A percentile compares a stretch with the other conserved stretches of the same genome.
These are phyloP conservation scores for Aureobasidium sp. DNA, from an alignment of 2,329 filamentous ascomycete species.

Conservation along the genomic window DNA sequence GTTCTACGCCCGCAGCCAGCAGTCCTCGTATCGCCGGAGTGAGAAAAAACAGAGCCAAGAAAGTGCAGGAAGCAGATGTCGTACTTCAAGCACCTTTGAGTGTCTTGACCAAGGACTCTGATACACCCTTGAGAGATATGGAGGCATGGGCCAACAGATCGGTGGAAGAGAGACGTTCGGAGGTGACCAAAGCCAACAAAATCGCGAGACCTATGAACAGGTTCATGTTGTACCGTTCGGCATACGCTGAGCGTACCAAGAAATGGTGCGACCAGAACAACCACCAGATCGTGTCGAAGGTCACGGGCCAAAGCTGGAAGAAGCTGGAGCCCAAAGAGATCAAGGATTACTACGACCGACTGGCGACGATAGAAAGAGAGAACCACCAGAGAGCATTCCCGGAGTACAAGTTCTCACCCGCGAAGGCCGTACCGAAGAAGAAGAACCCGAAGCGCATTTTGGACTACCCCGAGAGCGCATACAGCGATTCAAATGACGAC, in stretches of 20 bases:
- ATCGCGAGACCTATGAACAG: slow-evolving; percentile 93
- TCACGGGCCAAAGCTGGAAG: slow-evolving; percentile 77
- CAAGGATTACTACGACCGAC: slow-evolving; percentile 65
- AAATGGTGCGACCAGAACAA: slow-evolving; percentile 76
- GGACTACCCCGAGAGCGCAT: slow-evolving; percentile 19
- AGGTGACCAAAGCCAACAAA: slow-evolving; percentile 59
- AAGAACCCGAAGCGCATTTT: slow-evolving; percentile 30
- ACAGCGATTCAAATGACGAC: slow-evolving; percentile 17
- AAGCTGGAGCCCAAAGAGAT: slow-evolving; percentile 65
- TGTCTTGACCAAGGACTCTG: slow-evolving; percentile 55
- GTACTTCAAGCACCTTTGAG: slow-evolving; percentile 61
- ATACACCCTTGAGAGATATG: slow-evolving; percentile 67
- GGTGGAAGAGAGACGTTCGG: slow-evolving; percentile 54
- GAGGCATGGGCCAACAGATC: slow-evolving; percentile 68
- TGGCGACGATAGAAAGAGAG: slow-evolving; percentile 70
- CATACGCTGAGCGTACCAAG: slow-evolving; percentile 81
- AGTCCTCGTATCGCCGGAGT: slow-evolving; percentile 27
- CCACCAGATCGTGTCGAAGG: slow-evolving; percentile 81
- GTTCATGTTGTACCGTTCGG: slow-evolving; percentile 95
- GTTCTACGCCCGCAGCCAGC: slow-evolving; percentile 21
- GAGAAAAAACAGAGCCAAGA: slow-evolving; percentile 37
- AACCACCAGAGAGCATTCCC: slow-evolving; percentile 84
- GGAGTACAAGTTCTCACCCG: slow-evolving; percentile 84
- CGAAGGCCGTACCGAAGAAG: slow-evolving; percentile 39
- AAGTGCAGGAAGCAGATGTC: slow-evolving; percentile 36